These are phyloP conservation scores for Populus hybrid DNA, from an alignment of 441 rosid genomes.

Conservation along the genomic window DNA sequence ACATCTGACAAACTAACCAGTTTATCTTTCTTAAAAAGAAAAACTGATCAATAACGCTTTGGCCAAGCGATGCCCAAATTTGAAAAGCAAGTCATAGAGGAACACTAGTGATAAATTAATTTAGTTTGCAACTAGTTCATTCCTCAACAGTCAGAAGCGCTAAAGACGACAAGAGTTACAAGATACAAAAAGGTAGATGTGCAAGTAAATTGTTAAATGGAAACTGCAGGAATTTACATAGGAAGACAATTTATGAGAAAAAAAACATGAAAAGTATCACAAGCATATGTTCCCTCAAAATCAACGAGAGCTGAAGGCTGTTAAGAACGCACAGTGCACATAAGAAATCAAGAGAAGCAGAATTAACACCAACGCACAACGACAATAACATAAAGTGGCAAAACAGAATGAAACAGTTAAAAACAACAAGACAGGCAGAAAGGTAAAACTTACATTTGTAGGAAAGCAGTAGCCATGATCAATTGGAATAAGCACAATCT, in stretches of 20 bases:
- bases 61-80: neutral
- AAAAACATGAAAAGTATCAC: neutral
- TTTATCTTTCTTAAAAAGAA: neutral
- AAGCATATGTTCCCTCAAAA: neutral
- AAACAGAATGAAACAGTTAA: slow-evolving; percentile 6
- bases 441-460: slow-evolving; percentile 43
- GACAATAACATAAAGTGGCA: neutral
- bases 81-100: neutral
- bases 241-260: neutral
- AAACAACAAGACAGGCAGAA: neutral
- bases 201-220: neutral
- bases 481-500: slow-evolving; percentile 56
- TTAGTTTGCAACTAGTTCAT: neutral
- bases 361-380: neutral
- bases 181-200: neutral
- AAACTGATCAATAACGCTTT: neutral
- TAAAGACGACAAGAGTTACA: neutral
- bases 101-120: neutral
- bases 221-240: neutral
- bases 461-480: slow-evolving; percentile 89
- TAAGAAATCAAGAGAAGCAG: neutral
- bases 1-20: neutral
- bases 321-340: no score
- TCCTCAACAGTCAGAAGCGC: neutral
- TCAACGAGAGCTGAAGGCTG: neutral